These are phyloP conservation scores for Aspergillus fijiensis DNA, from an alignment of 2,329 filamentous ascomycete genomes.

Conservation along the genomic window DNA sequence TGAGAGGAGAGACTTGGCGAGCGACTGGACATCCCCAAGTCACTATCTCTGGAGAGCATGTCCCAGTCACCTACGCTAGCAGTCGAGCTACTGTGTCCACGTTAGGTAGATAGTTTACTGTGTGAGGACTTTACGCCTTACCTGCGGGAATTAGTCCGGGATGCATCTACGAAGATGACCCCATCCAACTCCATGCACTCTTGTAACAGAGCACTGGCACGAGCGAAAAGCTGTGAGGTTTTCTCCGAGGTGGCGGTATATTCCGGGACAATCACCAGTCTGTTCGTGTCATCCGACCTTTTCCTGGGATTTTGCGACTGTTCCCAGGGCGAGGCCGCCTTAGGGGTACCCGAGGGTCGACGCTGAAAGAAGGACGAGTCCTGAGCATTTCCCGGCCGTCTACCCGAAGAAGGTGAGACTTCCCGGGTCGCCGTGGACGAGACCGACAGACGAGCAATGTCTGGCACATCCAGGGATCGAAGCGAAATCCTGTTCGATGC, in stretches of 20 bases:
- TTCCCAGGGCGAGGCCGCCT: neutral
- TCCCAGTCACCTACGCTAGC: slow-evolving; percentile 18
- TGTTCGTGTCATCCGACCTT: slow-evolving; percentile 12
- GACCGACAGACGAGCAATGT: slow-evolving; percentile 3
- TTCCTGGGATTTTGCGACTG: slow-evolving; percentile 14
- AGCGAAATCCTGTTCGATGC: neutral
- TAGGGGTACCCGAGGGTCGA: neutral
- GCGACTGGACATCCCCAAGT: slow-evolving; percentile 4
- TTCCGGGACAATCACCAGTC: slow-evolving; percentile 16
- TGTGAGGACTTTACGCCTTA: slow-evolving; percentile 1
- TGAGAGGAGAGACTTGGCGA: slow-evolving; percentile 13
- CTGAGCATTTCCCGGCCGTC: neutral
- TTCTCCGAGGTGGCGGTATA: slow-evolving; percentile 9
- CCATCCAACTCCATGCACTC: slow-evolving; percentile 43
- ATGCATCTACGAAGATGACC: slow-evolving; percentile 28
- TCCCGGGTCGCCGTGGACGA: neutral
- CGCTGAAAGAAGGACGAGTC: slow-evolving; percentile 8
- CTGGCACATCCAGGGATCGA: slow-evolving; percentile 6
- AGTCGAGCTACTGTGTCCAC: slow-evolving; percentile 8
- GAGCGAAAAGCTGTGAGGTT: slow-evolving; percentile 37
- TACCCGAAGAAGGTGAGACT: neutral
- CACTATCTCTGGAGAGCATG: slow-evolving; percentile 1
- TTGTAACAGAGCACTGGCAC: slow-evolving; percentile 44
- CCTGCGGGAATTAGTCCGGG: slow-evolving; percentile 23
- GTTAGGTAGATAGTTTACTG: neutral